Base-by-base conservation (phyloP, 1,284 basidiomycete genomes). In the Rhodotorula sp. region DNA sequence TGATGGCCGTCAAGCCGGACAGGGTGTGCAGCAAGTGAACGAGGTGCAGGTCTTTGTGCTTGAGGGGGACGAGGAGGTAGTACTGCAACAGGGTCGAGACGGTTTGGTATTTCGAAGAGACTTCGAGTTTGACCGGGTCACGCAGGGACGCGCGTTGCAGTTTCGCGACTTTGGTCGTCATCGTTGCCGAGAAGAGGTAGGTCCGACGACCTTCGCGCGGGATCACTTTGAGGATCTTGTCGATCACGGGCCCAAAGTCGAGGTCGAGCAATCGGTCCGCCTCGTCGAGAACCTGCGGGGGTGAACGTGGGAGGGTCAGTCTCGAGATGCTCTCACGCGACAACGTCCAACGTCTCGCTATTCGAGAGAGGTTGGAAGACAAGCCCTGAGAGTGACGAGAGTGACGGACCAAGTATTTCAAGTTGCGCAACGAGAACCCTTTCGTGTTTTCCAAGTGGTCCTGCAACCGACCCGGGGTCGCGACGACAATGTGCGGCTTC, bases 121-220 rank as follows among this genome's bases (percentile, higher is more conserved):
- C 93, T 82, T 99, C 94, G 12, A 99, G 89, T 75, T 92, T 87
- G n/a, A 97, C 88, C 12, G 97, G 97, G 80, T 97, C 97, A 65
- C 88, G 88, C 79, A 99, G 85, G 85, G 91, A 93, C n/a, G 97
- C 96, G 67, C 97, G 85, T 81, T 99, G 96, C 14, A 99, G 85
- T 82, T 99, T 98, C 34, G 93, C 94, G 16, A 99, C 94, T 83
- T 98, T 99, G 31, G 93, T 97, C 3, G 96, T 97, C 95, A 99
- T 99, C n/a, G 97, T 99, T 1, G 97, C 97, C 21, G 94, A 97
- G 85, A 97, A 99, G 2, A 99, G 87, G 81, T 95, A 98, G 0
- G 97, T 99, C 49, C 90, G 91, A 29, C 97, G 87, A 46, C 72
- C 66, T 79, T 99, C 95, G 79, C 90, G 91, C 26, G 97, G 97